These are phyloP conservation scores for Wickerhamomyces bisporus DNA, from an alignment of 805 yeast species.

Conservation along the genomic window DNA sequence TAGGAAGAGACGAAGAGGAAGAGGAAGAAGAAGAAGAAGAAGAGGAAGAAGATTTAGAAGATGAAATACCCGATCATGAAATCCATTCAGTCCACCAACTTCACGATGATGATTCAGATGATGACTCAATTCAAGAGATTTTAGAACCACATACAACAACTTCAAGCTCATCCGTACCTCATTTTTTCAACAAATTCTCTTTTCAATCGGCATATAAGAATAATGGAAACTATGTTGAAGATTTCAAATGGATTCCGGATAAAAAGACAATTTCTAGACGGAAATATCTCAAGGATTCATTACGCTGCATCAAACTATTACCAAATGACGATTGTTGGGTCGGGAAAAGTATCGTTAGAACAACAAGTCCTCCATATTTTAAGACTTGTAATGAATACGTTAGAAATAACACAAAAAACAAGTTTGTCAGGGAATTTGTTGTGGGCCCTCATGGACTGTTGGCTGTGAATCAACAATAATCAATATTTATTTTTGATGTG, in stretches of 20 bases:
- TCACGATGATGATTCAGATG: conserved; percentile 15
- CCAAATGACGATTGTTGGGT: conserved; percentile 50
- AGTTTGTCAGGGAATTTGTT: conserved; percentile 10
- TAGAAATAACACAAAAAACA: conserved; percentile 1
- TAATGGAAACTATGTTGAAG: conserved; percentile 13
- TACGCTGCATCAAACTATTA: conserved; percentile 53
- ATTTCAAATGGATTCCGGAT: conserved; percentile 43
- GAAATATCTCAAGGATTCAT: conserved; percentile 43
- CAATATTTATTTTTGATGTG: not conserved
- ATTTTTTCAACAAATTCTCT: not conserved
- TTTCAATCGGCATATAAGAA: not conserved
- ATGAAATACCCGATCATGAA: conserved; percentile 7
- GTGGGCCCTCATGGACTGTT: conserved; percentile 19
- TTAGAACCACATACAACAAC: not conserved
- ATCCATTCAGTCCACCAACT: conserved; percentile 12
- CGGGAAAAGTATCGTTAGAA: conserved; percentile 39
- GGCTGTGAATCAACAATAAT: not conserved
- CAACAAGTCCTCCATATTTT: conserved; percentile 21
- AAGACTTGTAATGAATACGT: conserved; percentile 1
- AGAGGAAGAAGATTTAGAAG: conserved; percentile 12
- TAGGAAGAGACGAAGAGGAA: conserved; percentile 9
- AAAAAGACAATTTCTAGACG: conserved; percentile 31
- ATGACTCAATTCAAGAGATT: conserved; percentile 16
- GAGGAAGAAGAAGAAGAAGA: conserved; percentile 13
- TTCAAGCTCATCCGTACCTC: conserved; percentile 7